These are phyloP conservation scores for Xylariaceae sp. DNA, from an alignment of 2,329 filamentous ascomycete genomes.

Conservation along the genomic window DNA sequence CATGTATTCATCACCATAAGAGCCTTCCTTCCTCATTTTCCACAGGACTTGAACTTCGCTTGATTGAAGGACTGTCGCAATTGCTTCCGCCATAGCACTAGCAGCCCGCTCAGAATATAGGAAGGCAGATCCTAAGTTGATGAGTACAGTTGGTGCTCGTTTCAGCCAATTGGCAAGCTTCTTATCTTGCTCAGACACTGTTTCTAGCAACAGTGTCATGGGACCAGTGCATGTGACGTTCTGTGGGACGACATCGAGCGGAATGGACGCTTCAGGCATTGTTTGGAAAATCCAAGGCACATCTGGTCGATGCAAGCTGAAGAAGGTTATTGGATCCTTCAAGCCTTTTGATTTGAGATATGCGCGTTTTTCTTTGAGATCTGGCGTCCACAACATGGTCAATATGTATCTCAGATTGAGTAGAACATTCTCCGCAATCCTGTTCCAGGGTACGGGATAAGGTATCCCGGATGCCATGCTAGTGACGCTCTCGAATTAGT, in stretches of 20 bases:
- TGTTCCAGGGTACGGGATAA: constrained; percentile 18
- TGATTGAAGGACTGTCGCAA: constrained; percentile 6
- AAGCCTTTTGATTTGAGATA: constrained; percentile 16
- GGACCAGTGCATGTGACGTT: constrained; percentile 19
- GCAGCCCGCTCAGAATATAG: constrained; percentile 10
- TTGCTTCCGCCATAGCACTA: constrained; percentile 14
- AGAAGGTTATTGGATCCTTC: constrained; percentile 7
- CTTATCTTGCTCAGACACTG: constrained; percentile 11
- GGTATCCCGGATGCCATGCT: constrained; percentile 19
- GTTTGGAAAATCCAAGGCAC: constrained; percentile 16
- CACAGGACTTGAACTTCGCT: constrained; percentile 14
- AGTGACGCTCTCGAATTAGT: too few species aligned
- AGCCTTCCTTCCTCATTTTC: constrained; percentile 11
- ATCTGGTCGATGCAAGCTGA: constrained; percentile 6
- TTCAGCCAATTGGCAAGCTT: constrained; percentile 14
- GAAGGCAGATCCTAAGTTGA: constrained; percentile 17
- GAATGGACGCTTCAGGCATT: constrained; percentile 13
- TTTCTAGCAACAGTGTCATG: constrained; percentile 11
- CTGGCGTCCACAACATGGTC: constrained; percentile 10
- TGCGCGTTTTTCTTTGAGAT: background rate
- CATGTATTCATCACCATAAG: constrained; percentile 12
- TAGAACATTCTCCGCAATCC: constrained; percentile 17
- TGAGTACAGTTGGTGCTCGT: constrained; percentile 15
- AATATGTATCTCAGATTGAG: constrained; percentile 13
- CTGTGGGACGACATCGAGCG: constrained; percentile 14